A percentile compares a stretch with the other conserved stretches of the same genome.
These are phyloP conservation scores for grape (Vitis vinifera) DNA, from an alignment of 164 flowering plant genomes.

Conservation along the genomic window ASM3070453v1 NC_081805.1:2930001-2930500, in stretches of 20 bases:
- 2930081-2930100: conserved; percentile 91
- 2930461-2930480: neutral
- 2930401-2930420: conserved; percentile 92
- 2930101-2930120: conserved; percentile 99
- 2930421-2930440: conserved; percentile 73
- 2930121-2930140: conserved; percentile 97
- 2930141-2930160: conserved; percentile 96
- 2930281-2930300: conserved; percentile 75
- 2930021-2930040: too few relatives aligned
- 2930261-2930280: neutral
- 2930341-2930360: conserved; percentile 91
- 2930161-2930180: conserved; percentile 56
- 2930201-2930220: too few relatives aligned
- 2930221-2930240: too few relatives aligned
- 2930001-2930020: too few relatives aligned
- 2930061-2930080: neutral
- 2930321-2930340: conserved; percentile 82
- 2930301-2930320: conserved; percentile 96
- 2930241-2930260: neutral
- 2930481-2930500: too few relatives aligned
- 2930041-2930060: too few relatives aligned
- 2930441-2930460: too few relatives aligned
- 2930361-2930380: conserved; percentile 98
- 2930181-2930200: neutral
- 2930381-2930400: conserved; percentile 99